Conservation (phyloP, 768 basidiomycete species). For the Russula lepida region DNA sequence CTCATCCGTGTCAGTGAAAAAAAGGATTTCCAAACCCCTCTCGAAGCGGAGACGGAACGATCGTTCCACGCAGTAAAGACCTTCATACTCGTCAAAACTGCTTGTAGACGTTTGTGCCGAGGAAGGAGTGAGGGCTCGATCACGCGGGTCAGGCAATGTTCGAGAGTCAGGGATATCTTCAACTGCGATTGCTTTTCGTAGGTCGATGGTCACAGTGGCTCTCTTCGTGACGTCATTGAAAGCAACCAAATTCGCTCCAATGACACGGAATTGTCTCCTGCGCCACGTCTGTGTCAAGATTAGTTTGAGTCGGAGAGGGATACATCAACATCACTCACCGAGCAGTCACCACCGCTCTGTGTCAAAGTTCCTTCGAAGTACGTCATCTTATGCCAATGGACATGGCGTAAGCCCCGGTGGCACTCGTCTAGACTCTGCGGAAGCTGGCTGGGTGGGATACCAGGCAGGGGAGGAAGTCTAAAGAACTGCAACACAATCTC, state of each 20-base stretch:
- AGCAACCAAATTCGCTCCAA: constrained; percentile 79
- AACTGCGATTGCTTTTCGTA: constrained; percentile 71
- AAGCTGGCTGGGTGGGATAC: constrained; percentile 63
- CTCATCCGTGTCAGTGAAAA: constrained; percentile 86
- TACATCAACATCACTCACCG: constrained; percentile 41
- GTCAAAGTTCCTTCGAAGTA: constrained; percentile 91
- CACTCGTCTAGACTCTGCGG: constrained; percentile 94
- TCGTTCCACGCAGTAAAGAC: constrained; percentile 61
- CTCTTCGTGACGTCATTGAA: constrained; percentile 92
- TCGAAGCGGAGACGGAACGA: constrained; percentile 82
- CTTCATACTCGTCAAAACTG: constrained; percentile 50
- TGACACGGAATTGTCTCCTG: constrained; percentile 73
- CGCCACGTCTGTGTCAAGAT: constrained; percentile 55
- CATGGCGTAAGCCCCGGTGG: constrained; percentile 75
- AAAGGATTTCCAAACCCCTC: constrained; percentile 68
- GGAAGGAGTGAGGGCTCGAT: constrained; percentile 37
- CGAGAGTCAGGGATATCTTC: constrained; percentile 77
- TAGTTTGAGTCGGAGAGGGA: background rate
- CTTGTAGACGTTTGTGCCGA: constrained; percentile 32
- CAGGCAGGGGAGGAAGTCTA: constrained; percentile 82
- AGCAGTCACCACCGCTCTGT: constrained; percentile 89
- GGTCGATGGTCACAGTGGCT: constrained; percentile 81
- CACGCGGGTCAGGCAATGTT: too few relatives aligned
- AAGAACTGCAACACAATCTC: constrained; percentile 88
- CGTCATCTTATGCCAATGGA: constrained; percentile 90